Evolutionary conservation across 441 rosid genomes (phyloP).

Genomic region (Arabidopsis lyrata): DNA sequence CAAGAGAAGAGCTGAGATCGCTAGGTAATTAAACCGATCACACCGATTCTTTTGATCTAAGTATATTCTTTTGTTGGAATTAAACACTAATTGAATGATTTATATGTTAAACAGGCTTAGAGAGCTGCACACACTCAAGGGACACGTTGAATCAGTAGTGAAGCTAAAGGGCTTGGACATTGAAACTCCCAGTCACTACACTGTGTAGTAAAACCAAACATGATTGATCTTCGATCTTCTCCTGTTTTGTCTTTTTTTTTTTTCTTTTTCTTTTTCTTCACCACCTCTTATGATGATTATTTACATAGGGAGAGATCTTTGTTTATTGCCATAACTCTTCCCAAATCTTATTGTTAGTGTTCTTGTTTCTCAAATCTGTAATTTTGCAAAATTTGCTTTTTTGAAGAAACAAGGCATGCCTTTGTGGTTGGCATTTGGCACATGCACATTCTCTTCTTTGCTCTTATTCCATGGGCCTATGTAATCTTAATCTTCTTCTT

Average conservation of each 20-base stretch:
- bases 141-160: conserved; percentile 97
- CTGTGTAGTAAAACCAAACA: conserved; percentile 53
- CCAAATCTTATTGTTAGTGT: conserved; percentile 39
- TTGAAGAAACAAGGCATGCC: conserved; percentile 35
- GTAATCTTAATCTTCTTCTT: conserved; percentile 36
- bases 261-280: conserved; percentile 3
- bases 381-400: conserved; percentile 27
- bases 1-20: conserved; percentile 88
- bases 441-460: conserved; percentile 24
- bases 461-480: conserved; percentile 38
- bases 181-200: conserved; percentile 91
- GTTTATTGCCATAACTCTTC: conserved; percentile 48
- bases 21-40: conserved; percentile 57
- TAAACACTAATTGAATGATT: conserved; percentile 3
- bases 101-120: conserved; percentile 62
- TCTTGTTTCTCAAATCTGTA: conserved; percentile 30
- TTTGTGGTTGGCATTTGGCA: conserved; percentile 30
- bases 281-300: conserved; percentile 30
- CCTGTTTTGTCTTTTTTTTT: conserved; percentile 30
- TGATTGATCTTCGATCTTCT: conserved; percentile 25
- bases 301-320: conserved; percentile 43
- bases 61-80: neutral
- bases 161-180: conserved; percentile 95
- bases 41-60: conserved; percentile 11
- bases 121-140: conserved; percentile 93